Evolutionary conservation across 1,139 yeast genomes (phyloP).

Genomic region (Keqinozyma sinolaborantium): DNA sequence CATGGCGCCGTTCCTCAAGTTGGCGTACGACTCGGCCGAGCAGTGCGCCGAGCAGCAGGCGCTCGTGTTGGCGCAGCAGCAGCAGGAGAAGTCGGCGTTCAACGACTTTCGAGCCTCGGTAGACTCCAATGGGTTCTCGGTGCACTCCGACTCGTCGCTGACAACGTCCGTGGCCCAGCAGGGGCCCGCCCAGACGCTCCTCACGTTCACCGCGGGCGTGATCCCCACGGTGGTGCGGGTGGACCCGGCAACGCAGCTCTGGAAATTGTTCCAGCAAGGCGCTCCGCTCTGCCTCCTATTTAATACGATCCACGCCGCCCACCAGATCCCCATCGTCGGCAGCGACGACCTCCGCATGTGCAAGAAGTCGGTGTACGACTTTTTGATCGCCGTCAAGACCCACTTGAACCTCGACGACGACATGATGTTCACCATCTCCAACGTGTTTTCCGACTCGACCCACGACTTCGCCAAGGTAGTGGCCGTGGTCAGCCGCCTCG

Average conservation of each 20-base stretch:
- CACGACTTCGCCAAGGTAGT: conserved; percentile 73
- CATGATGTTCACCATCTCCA: conserved; percentile 77
- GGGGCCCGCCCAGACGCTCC: conserved; percentile 24
- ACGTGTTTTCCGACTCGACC: conserved; percentile 81
- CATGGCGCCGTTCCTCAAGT: conserved; percentile 64
- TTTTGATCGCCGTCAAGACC: conserved; percentile 80
- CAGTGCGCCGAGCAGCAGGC: conserved; percentile 72
- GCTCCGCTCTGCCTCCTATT: conserved; percentile 85
- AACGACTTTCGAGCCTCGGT: conserved; percentile 26
- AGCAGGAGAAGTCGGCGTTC: conserved; percentile 15
- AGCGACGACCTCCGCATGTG: conserved; percentile 81
- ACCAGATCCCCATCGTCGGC: conserved; percentile 48
- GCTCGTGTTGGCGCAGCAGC: conserved; percentile 46
- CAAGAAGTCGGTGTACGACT: conserved; percentile 87
- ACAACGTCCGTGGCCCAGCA: conserved; percentile 7
- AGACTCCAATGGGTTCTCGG: conserved; percentile 18
- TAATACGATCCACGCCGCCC: conserved; percentile 49
- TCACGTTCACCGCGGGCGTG: conserved; percentile 72
- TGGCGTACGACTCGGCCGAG: conserved; percentile 56
- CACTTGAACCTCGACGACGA: conserved; percentile 76
- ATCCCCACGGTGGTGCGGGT: conserved; percentile 69
- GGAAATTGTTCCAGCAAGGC: conserved; percentile 89
- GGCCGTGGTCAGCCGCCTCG: conserved; percentile 61
- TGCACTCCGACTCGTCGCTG: conserved; percentile 21
- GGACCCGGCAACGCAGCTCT: conserved; percentile 90